Base-by-base conservation (phyloP, 306 rosid genomes). In the Sindora glabra region DNA sequence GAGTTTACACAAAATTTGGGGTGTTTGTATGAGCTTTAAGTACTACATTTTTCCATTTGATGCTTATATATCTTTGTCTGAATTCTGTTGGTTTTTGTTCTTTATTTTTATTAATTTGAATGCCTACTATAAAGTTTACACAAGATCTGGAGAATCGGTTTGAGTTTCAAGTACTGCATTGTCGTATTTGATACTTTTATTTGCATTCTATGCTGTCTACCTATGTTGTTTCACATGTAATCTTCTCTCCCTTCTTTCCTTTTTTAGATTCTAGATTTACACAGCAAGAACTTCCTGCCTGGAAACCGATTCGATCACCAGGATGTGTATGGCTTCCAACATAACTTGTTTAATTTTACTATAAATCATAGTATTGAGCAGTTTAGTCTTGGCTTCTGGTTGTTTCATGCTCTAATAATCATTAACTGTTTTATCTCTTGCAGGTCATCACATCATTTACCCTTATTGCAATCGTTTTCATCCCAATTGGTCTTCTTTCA, bases 251-350 rank as follows among this genome's bases (percentile, higher is more conserved):
- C 9, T n/a, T 39, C 15, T 39, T 39, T 1, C 19, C 3, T 18
- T n/a, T 14, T 37, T 65, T 47, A 73, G 83, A 78, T 69, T 59
- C 79, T 47, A 34, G 5, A 55, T 78, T 78, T 62, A 64, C 83
- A 39, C 83, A 78, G 26, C 79, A 78, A 78, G 83, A 69, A 17
- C 79, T 78, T 59, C 71, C 79, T 15, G 79, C 70, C 17, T 78
- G 71, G 79, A 57, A 78, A 65, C 79, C 83, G 10, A 78, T 78
- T 48, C 54, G 73, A 54, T 69, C 83, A 47, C 83, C 83, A 15
- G 64, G 68, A 64, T 69, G 79, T 79, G 83, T 77, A 77, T 10
- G 27, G 29, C 45, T 5, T 56, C 16, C 57, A 24, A 56, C 46
- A 24, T 17, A 16, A 40, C 29, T 41, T 25, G 1, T 61, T 29